A percentile compares a stretch with the other conserved stretches of the same genome.
phyloP scores from a whole-genome alignment of 805 yeast species.

The Monosporozyma aquatica region DNA sequence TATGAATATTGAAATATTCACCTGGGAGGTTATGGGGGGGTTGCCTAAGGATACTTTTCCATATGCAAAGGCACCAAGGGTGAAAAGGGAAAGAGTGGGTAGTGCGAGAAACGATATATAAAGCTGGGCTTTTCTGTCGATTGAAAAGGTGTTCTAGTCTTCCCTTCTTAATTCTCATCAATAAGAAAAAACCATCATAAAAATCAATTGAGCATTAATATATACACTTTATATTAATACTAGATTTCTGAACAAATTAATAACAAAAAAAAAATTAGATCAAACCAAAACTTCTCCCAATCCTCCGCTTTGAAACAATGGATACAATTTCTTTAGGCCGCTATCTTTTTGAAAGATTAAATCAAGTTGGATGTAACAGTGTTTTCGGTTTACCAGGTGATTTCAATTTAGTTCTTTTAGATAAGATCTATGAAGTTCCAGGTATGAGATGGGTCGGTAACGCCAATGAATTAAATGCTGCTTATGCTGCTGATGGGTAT shows the following conservation, averaged over 20 bases:
- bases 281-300: not conserved
- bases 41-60: too few species aligned
- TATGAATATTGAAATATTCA: not conserved
- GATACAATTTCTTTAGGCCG: constrained; percentile 55
- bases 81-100: too few species aligned
- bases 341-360: constrained; percentile 67
- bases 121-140: not conserved
- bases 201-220: not conserved
- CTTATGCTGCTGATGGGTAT: constrained; percentile 77
- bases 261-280: not conserved
- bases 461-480: constrained; percentile 82
- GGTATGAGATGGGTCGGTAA: constrained; percentile 83
- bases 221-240: not conserved
- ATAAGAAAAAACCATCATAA: not conserved
- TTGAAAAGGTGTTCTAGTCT: not conserved
- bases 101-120: not conserved
- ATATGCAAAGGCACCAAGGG: too few species aligned
- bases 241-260: too few species aligned
- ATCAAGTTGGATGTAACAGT: constrained; percentile 59
- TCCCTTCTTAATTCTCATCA: not conserved
- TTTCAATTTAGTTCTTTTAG: constrained; percentile 61
- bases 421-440: constrained; percentile 60
- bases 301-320: constrained; percentile 4
- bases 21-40: too few species aligned
- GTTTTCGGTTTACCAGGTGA: constrained; percentile 78